These are phyloP conservation scores for Planoprotostelium fungivorum DNA, from an alignment of 78 protist genomes.

Conservation along the genomic window DNA sequence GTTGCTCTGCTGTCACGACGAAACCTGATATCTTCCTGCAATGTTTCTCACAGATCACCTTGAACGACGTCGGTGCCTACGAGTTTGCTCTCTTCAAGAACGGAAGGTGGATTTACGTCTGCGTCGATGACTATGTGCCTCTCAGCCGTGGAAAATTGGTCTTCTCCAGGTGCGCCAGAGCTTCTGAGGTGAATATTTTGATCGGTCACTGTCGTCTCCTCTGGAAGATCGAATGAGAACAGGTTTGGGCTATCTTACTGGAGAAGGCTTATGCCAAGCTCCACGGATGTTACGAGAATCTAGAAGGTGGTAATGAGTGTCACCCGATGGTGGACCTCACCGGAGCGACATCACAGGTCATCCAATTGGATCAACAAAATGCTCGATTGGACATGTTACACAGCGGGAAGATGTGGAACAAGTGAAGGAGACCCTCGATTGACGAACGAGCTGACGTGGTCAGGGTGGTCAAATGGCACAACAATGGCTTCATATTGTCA, in stretches of 20 bases:
- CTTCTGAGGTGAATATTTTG: background rate
- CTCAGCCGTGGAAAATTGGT: background rate
- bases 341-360: background rate
- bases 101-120: background rate
- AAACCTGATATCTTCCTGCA: background rate
- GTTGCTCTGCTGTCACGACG: background rate
- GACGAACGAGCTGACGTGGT: background rate
- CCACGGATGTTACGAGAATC: background rate
- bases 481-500: background rate
- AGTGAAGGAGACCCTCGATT: background rate
- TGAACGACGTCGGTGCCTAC: background rate
- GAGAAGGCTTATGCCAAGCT: background rate
- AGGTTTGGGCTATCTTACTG: background rate
- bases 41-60: background rate
- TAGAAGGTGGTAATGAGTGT: background rate
- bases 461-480: background rate
- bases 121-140: background rate
- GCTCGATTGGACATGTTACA: background rate
- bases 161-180: background rate
- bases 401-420: background rate
- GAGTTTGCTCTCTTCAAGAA: background rate
- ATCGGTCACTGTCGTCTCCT: background rate
- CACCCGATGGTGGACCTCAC: background rate
- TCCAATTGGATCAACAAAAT: background rate
- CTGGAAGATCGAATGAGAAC: background rate